phyloP scores from a whole-genome alignment of 169 alveolate genomes.

The Plasmodium billcollinsi region DNA sequence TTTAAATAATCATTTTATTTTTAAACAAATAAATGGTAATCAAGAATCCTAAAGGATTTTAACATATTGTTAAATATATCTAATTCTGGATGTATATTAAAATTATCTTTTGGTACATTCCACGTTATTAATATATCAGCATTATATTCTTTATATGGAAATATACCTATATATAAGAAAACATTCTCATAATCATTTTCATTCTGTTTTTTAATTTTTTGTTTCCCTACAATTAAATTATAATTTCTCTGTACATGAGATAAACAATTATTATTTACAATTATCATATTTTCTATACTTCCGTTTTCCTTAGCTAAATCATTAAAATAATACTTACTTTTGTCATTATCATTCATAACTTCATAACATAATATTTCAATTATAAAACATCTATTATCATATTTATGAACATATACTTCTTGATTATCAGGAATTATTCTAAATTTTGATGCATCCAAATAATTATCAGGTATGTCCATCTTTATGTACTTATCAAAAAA shows the following conservation, averaged over 20 bases:
- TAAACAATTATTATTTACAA: conserved; percentile 15
- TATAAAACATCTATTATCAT: conserved; percentile 42
- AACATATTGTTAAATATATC: conserved; percentile 44
- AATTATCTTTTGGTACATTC: conserved; percentile 48
- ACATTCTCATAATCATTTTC: conserved; percentile 14
- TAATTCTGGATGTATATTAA: conserved; percentile 44
- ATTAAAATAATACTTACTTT: conserved; percentile 59
- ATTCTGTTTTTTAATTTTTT: conserved; percentile 48
- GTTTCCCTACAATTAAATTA: conserved; percentile 48
- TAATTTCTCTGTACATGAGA: conserved; percentile 45
- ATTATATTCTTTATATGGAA: conserved; percentile 42
- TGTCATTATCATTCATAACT: conserved; percentile 37
- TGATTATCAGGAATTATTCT: conserved; percentile 73
- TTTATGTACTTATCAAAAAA: conserved; percentile 40
- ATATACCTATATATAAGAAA: conserved; percentile 36
- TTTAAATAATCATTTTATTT: too few relatives aligned
- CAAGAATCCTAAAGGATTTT: conserved; percentile 44
- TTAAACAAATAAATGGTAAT: conserved; percentile 29
- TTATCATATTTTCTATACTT: conserved; percentile 53
- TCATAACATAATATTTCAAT: conserved; percentile 46
- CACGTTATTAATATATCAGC: conserved; percentile 74
- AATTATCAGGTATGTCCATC: conserved; percentile 55
- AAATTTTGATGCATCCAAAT: conserved; percentile 31
- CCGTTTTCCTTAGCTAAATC: conserved; percentile 69
- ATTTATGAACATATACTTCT: conserved; percentile 70